Base-by-base conservation (phyloP, 805 yeast species). In the Millerozyma miso region DNA sequence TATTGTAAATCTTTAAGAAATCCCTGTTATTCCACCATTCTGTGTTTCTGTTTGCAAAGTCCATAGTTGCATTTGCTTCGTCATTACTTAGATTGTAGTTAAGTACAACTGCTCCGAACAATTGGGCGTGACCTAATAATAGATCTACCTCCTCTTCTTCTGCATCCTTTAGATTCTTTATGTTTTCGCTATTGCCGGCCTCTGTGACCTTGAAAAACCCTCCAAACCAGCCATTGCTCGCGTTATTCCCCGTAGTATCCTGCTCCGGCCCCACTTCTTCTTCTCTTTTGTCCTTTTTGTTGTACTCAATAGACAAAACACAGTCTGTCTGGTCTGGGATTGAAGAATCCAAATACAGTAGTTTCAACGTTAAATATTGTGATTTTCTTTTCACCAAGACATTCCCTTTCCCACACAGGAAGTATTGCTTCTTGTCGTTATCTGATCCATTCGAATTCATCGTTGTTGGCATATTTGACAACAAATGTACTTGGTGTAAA, bases 1-100 rank as follows among this genome's bases (percentile, higher is more conserved):
- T 48, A 19, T 53, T 51, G 44, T 68, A 68, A 13, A 51, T 54
- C 35, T 55, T 38, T 10, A 56, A 35, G 50, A 68, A 70, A 17
- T 67, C 71, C 15, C 42, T 45, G 52, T 70, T 67, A 16, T 54
- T 54, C 75, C 75, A 70, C 62, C 66, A 63, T 4, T 50, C 48
- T 14, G 53, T 40, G 31, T 33, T 40, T 20, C 54, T 46, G 39
- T 50, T 31, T 42, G 26, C 37, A n/a, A 12, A 33, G 16, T 51
- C 47, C 46, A 37, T 44, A 35, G 23, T 49, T 31, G 34, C 40
- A 2, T 38, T 13, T 1, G 51, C 37, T 19, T 53, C 5, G 18
- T 45, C 56, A 13, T 48, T 39, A 34, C 54, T 64, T 37, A 66
- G 57, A 38, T 59, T 58, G 44, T 67, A 67, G 48, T 70, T 70